phyloP scores from a whole-genome alignment of 1,284 basidiomycete species.

The Cryptococcus sp. region DNA sequence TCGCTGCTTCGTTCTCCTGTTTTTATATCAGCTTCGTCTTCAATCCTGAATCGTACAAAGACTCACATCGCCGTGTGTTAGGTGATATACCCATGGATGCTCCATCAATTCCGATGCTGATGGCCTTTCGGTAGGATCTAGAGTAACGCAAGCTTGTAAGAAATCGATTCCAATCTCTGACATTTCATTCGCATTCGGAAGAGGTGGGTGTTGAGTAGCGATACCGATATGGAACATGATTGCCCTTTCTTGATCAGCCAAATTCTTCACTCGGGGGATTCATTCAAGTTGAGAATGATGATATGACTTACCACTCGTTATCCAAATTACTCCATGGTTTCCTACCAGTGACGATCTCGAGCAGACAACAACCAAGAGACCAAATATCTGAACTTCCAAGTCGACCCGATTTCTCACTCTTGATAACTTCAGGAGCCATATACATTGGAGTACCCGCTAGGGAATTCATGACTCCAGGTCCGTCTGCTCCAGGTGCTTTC shows the following conservation, averaged over 20 bases:
- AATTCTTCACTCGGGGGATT: too few relatives aligned
- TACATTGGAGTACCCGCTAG: constrained; percentile 99
- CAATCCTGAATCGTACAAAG: too few relatives aligned
- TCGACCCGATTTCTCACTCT: constrained; percentile 69
- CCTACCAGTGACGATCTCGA: constrained; percentile 92
- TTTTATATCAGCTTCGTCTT: too few relatives aligned
- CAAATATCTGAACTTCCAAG: constrained; percentile 99
- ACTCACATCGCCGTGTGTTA: too few relatives aligned
- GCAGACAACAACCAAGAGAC: constrained; percentile 87
- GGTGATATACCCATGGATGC: constrained; percentile 73
- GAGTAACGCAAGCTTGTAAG: constrained; percentile 84
- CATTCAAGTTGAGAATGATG: neutral
- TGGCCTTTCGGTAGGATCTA: constrained; percentile 80
- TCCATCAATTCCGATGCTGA: constrained; percentile 79
- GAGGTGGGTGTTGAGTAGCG: constrained; percentile 90
- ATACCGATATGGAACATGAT: constrained; percentile 99
- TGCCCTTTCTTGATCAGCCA: constrained; percentile 59
- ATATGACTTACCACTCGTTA: constrained; percentile 80
- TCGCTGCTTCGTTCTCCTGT: too few relatives aligned
- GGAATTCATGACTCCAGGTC: constrained; percentile 62
- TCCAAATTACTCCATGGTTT: constrained; percentile 99
- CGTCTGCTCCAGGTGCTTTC: constrained; percentile 47
- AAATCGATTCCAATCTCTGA: constrained; percentile 89
- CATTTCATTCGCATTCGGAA: constrained; percentile 87
- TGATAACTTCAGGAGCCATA: constrained; percentile 98